These are phyloP conservation scores for Flaveria trinervia DNA, from an alignment of 129 eudicot genomes.

Conservation along the genomic window DNA sequence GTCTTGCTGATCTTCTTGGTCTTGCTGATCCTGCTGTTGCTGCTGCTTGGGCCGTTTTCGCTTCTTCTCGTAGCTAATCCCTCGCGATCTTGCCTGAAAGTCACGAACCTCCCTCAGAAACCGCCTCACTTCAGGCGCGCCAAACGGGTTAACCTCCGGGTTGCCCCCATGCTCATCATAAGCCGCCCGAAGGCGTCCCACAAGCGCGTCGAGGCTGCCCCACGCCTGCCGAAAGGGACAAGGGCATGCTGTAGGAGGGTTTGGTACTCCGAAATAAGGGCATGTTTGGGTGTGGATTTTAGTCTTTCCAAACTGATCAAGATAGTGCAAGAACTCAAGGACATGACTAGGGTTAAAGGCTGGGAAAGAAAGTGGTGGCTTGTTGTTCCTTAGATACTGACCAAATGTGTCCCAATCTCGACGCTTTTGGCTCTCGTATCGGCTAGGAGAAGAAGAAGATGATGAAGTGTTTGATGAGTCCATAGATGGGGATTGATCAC, in stretches of 20 bases:
- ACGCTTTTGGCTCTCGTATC: constrained; percentile 48
- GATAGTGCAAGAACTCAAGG: constrained; percentile 45
- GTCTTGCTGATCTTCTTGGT: constrained; percentile 33
- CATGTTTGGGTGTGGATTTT: constrained; percentile 42
- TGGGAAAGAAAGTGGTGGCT: constrained; percentile 41
- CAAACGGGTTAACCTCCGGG: constrained; percentile 47
- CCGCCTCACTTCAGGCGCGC: constrained; percentile 41
- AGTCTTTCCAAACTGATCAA: constrained; percentile 50
- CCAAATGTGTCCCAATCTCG: constrained; percentile 52
- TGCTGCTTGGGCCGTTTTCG: constrained; percentile 35
- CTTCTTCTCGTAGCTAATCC: constrained; percentile 48
- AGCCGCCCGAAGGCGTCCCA: constrained; percentile 48
- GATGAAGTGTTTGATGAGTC: constrained; percentile 36
- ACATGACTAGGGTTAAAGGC: constrained; percentile 39
- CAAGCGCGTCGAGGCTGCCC: constrained; percentile 48
- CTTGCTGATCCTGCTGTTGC: neutral
- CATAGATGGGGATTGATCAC: constrained; percentile 30
- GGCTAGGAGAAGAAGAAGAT: constrained; percentile 39
- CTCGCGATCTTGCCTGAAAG: constrained; percentile 43
- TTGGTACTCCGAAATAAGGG: constrained; percentile 40
- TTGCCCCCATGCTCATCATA: constrained; percentile 47
- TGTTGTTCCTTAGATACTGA: constrained; percentile 41
- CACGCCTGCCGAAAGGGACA: constrained; percentile 47
- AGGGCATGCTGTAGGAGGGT: constrained; percentile 42
- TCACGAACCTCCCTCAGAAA: constrained; percentile 47